Evolutionary conservation across 129 eudicot species (phyloP).

Genomic region (Ambrosia trifida): DNA sequence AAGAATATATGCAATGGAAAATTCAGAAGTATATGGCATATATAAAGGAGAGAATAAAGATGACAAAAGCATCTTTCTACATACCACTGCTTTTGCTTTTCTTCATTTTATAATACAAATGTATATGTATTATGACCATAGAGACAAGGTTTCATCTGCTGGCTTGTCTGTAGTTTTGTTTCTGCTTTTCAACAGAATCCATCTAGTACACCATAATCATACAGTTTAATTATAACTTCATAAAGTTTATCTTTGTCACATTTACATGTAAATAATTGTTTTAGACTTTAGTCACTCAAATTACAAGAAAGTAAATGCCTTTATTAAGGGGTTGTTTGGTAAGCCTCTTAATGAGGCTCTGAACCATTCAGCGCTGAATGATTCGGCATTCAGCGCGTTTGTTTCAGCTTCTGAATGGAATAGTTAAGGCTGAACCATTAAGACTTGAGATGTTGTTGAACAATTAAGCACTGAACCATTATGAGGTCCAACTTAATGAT

Average conservation of each 20-base stretch:
- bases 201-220: slow-evolving; percentile 22
- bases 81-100: slow-evolving; percentile 26
- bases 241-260: slow-evolving; percentile 49
- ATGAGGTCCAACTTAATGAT: no score
- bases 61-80: slow-evolving; percentile 33
- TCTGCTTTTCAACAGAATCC: slow-evolving; percentile 29
- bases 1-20: slow-evolving; percentile 26
- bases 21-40: background rate
- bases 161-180: slow-evolving; percentile 16
- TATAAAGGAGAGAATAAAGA: slow-evolving; percentile 35
- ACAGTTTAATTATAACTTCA: slow-evolving; percentile 21
- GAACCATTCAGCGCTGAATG: no score
- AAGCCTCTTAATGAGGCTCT: no score
- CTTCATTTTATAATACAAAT: background rate
- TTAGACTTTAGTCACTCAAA: no score
- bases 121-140: slow-evolving; percentile 11
- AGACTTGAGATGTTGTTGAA: no score
- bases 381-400: no score
- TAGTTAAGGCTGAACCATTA: no score
- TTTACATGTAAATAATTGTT: no score
- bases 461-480: no score
- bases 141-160: slow-evolving; percentile 25
- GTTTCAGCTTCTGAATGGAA: no score
- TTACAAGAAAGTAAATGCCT: no score
- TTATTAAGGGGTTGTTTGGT: no score